A percentile compares a stretch with the other conserved stretches of the same genome.
phyloP scores from a whole-genome alignment of 2,329 filamentous ascomycete genomes.

The Sclerotiophoma versabilis region DNA sequence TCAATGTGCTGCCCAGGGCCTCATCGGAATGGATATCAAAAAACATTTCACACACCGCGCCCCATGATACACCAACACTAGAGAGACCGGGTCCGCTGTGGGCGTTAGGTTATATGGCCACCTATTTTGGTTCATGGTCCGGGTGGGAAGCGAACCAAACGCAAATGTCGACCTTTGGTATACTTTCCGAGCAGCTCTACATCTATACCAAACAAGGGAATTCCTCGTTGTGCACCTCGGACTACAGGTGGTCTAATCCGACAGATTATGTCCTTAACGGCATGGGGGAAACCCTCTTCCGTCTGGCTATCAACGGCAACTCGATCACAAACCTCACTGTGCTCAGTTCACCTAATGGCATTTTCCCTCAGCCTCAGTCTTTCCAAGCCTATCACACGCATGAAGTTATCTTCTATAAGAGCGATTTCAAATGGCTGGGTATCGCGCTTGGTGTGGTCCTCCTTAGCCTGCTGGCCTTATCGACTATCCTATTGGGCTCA shows the following conservation, averaged over 20 bases:
- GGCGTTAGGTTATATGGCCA: constrained; percentile 1
- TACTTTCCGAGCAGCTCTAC: constrained; percentile 2
- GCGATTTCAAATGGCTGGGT: constrained; percentile 5
- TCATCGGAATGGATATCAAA: constrained; percentile 2
- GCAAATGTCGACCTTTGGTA: neutral
- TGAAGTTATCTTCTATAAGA: constrained; percentile 12
- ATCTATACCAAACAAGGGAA: neutral
- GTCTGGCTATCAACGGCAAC: constrained; percentile 2
- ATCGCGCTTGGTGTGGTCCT: constrained; percentile 2
- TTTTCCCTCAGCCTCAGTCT: neutral
- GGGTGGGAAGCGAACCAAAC: constrained; percentile 6
- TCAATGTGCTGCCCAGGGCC: neutral
- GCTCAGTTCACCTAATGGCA: neutral
- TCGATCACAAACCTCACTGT: constrained; percentile 6
- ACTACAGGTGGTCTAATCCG: constrained; percentile 1
- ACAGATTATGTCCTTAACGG: constrained; percentile 6
- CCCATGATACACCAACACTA: neutral
- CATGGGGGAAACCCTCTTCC: constrained; percentile 6
- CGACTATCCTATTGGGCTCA: neutral
- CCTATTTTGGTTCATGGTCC: constrained; percentile 1
- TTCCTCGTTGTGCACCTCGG: neutral
- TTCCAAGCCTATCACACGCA: constrained; percentile 3
- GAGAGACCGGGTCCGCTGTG: constrained; percentile 1
- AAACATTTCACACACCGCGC: neutral
- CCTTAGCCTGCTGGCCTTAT: neutral